Evolutionary conservation across 495 filamentous ascomycete species (phyloP), one percentile per base, ranked within the genome.

Genomic region (Astrothelium subdiscretum): DNA sequence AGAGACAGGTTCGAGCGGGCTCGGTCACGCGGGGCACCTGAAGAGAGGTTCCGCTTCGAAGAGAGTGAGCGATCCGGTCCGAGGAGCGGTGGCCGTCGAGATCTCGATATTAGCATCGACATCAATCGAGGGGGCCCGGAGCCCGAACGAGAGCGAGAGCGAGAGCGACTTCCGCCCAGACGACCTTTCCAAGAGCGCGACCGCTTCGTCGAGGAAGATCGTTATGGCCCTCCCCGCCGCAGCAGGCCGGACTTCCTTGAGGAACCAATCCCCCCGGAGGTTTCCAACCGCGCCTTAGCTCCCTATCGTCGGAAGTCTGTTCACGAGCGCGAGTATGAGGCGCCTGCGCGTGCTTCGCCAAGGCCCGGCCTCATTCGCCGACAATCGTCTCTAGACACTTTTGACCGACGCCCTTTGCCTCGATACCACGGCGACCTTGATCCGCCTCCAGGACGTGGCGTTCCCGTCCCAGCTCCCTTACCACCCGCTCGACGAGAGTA

Each of bases 371-470:
- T 86, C 32, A 66, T 86, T 62, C 79, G 86, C 61, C 78, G 86
- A 12, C 85, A 87, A 67, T 87, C 84, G 20, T 87, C 83, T 58
- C 74, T 88, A 31, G 86, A 89, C 71, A 88, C 86, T 0, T 89
- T 87, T 67, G 87, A 90, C 74, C 82, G 87, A 31, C 79, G 82
- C 62, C 83, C 86, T 2, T 67, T 78, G 24, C 78, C 67, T 11
- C 67, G 72, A 0, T 85, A 75, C 64, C 66, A 74, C 31, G 77
- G 83, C 2, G 76, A 84, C 40, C 76, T 72, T 18, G 74, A 80
- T 6, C 78, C 48, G 29, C 48, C 48, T 24, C 48, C 48, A 26
- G 48, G 48, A 26, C 48, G 48, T 4, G 48, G 74, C 67, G 73
- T 76, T 38, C 69, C 76, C 0, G 68, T 76, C 0, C 79, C 83